Conservation (phyloP, 2,329 filamentous ascomycete genomes). For the Diplodia scrobiculata region DNA sequence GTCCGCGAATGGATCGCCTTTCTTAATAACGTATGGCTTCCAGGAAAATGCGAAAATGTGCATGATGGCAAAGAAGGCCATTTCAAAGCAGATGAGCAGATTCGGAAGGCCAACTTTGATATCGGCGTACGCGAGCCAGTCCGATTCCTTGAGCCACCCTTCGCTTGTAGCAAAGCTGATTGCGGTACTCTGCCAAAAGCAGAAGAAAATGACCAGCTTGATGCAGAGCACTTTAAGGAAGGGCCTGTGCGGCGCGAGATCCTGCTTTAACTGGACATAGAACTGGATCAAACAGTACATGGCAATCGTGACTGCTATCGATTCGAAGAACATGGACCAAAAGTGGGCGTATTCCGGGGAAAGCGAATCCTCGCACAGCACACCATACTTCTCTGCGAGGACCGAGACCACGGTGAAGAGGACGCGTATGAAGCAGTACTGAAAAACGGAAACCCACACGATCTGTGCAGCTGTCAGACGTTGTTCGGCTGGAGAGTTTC, state of each 20-base stretch:
- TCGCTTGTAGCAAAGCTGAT: constrained; percentile 64
- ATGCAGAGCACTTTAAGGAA: constrained; percentile 83
- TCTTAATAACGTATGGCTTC: constrained; percentile 61
- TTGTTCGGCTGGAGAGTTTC: constrained; percentile 1
- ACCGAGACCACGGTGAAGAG: constrained; percentile 78
- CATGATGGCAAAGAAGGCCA: constrained; percentile 76
- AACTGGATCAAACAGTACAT: constrained; percentile 91
- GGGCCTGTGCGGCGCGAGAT: constrained; percentile 69
- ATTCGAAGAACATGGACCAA: constrained; percentile 76
- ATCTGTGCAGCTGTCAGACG: constrained; percentile 49
- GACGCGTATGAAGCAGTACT: constrained; percentile 81
- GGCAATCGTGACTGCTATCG: constrained; percentile 72
- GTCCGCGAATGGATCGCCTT: constrained; percentile 33
- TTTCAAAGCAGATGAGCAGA: constrained; percentile 77
- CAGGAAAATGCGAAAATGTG: constrained; percentile 84
- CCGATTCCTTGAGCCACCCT: constrained; percentile 64
- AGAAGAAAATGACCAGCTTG: constrained; percentile 88
- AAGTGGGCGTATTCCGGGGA: constrained; percentile 79
- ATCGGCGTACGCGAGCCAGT: constrained; percentile 69
- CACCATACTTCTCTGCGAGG: constrained; percentile 66
- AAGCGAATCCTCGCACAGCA: constrained; percentile 78
- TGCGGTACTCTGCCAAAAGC: constrained; percentile 74
- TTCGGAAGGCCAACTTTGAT: constrained; percentile 79
- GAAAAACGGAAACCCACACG: constrained; percentile 78
- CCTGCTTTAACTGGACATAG: constrained; percentile 72